These are phyloP conservation scores for Trichosporon sp. DNA, from an alignment of 1,284 basidiomycete species.

Conservation along the genomic window DNA sequence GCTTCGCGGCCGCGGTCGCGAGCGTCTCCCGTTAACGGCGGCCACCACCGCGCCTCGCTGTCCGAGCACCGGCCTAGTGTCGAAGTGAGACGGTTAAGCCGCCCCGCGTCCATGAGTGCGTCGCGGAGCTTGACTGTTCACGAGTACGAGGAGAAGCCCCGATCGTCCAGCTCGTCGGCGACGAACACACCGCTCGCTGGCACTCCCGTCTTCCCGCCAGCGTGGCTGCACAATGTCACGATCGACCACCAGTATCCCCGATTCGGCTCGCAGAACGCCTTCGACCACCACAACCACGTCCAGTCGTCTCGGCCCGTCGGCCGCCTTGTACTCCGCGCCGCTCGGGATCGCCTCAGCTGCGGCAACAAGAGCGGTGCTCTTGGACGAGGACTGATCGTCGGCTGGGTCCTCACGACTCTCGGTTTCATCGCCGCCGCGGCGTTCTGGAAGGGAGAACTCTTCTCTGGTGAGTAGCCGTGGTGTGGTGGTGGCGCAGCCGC, in stretches of 20 bases:
- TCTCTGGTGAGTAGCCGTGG: constrained; percentile 37
- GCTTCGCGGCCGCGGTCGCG: neutral
- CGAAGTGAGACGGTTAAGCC: neutral
- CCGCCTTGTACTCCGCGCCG: constrained; percentile 3
- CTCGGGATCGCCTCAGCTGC: constrained; percentile 10
- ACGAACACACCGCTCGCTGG: constrained; percentile 1
- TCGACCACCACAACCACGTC: neutral
- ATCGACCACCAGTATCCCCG: neutral
- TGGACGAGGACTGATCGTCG: constrained; percentile 37
- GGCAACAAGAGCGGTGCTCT: constrained; percentile 22
- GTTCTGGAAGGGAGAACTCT: constrained; percentile 43
- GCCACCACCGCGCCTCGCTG: constrained; percentile 2
- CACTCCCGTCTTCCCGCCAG: constrained; percentile 10
- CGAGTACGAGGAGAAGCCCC: constrained; percentile 9
- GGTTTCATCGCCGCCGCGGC: constrained; percentile 38
- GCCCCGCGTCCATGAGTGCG: constrained; percentile 1
- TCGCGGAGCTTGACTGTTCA: neutral
- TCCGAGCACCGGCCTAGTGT: constrained; percentile 6
- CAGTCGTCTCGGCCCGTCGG: constrained; percentile 1
- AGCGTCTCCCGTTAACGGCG: neutral
- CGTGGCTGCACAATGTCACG: constrained; percentile 8
- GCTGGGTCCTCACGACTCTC: constrained; percentile 40
- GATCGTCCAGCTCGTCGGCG: neutral
- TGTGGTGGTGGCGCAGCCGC: too few species aligned
- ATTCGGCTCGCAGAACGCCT: neutral